Evolutionary conservation across 177 flowering plant genomes (phyloP).

Genomic region (Tripterygium wilfordii): DNA sequence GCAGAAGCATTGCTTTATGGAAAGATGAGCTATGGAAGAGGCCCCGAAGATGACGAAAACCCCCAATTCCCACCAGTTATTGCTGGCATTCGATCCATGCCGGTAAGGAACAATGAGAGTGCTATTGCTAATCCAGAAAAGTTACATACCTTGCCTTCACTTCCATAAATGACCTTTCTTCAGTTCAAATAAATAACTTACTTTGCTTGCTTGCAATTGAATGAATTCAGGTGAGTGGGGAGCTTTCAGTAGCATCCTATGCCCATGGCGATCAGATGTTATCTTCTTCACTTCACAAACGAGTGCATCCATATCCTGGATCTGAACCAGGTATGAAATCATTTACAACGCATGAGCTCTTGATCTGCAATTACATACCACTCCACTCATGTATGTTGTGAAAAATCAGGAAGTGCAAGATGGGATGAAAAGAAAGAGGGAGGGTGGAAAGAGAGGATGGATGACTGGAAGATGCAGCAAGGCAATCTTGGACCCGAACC

Average conservation of each 20-base stretch:
- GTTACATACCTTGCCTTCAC: too few relatives aligned
- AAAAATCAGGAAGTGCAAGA: conserved; percentile 58
- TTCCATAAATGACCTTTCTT: too few relatives aligned
- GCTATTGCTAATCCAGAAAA: too few relatives aligned
- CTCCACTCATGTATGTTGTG: background rate
- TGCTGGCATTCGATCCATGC: conserved; percentile 51
- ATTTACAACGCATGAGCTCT: background rate
- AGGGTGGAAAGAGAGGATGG: conserved; percentile 91
- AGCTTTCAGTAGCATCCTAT: conserved; percentile 55
- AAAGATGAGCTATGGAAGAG: conserved; percentile 96
- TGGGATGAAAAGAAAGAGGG: conserved; percentile 88
- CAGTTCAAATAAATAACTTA: background rate
- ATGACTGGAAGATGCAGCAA: conserved; percentile 91
- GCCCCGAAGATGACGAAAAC: conserved; percentile 72
- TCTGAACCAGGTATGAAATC: conserved; percentile 62
- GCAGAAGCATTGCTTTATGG: conserved; percentile 92
- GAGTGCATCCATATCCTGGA: conserved; percentile 75
- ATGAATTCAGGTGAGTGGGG: conserved; percentile 66
- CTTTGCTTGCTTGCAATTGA: conserved; percentile 10
- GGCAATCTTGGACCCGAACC: conserved; percentile 65
- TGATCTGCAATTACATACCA: too few relatives aligned
- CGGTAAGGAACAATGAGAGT: conserved; percentile 26
- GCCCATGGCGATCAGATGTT: conserved; percentile 53
- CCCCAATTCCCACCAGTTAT: conserved; percentile 61
- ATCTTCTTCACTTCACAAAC: conserved; percentile 65